Conservation (phyloP, 139 green algal genomes). For the Trebouxia sp. region DNA sequence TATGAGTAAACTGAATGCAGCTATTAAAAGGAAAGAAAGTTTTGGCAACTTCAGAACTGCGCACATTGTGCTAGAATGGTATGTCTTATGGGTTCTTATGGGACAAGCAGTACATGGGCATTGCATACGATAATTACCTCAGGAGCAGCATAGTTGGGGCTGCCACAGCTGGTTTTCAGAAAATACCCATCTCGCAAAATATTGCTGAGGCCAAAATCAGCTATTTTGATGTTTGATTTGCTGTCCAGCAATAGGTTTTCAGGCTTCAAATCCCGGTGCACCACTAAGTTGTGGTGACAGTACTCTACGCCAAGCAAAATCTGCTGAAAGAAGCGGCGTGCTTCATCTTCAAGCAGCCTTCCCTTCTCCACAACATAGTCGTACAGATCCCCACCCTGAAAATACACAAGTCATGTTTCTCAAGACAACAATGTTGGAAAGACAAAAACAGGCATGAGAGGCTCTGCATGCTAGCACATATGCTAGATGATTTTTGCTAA, state of each 20-base stretch:
- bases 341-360: slow-evolving; percentile 94
- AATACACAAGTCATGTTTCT: no score
- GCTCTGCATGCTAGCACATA: background rate
- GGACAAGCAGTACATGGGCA: no score
- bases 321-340: slow-evolving; percentile 99
- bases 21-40: no score
- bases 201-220: slow-evolving; percentile 97
- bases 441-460: background rate
- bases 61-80: no score
- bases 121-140: no score
- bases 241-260: slow-evolving; percentile 98
- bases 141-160: slow-evolving; percentile 97
- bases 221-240: slow-evolving; percentile 91
- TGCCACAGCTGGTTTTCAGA: slow-evolving; percentile 97
- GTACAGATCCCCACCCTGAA: slow-evolving; percentile 95
- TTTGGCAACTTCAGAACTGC: no score
- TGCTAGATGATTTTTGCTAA: no score
- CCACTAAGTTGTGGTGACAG: slow-evolving; percentile 97
- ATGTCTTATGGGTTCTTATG: no score
- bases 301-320: slow-evolving; percentile 97
- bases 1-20: no score
- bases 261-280: slow-evolving; percentile 89
- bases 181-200: slow-evolving; percentile 99
- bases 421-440: no score
- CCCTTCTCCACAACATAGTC: slow-evolving; percentile 99